Evolutionary conservation across 192 early-diverging fungal species (phyloP), one percentile per base, ranked within the genome.

Genomic region (Linnemannia exigua): DNA sequence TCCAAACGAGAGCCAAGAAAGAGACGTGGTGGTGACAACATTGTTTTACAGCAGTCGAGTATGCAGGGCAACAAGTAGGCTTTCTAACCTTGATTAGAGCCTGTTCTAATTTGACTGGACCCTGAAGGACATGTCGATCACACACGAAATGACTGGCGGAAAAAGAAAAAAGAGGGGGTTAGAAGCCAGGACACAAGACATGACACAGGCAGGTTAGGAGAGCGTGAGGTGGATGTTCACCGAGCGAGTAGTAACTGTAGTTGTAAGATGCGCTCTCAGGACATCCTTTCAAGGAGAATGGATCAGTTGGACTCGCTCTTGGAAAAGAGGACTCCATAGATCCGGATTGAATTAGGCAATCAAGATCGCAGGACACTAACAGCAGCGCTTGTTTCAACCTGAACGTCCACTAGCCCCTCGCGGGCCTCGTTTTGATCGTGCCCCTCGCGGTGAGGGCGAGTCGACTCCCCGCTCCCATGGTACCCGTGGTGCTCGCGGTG

Each of bases 401-500:
- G 41, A 44, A 44, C 11, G 19, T 63, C n/a, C 28, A 61, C 28
- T 76, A 75, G 76, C 78, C 5, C 75, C 80, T 74, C 81, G 80
- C 31, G 76, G 81, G 67, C 81, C 77, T 66, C 84, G 77, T 25
- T 72, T 74, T 67, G 81, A 79, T 54, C 84, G 80, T 74, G 81
- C 58, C 38, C 79, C 88, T 76, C 76, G 72, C 31, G 58, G 58
- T 31, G 67, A 81, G 31, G 78, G 84, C 33, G 88, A 79, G 28
- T 72, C 83, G 1, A 52, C 77, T 44, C 44, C 80, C 74, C 77
- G 80, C 72, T 36, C 75, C 70, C 72, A 88, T 79, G 87, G 88
- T 71, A 63, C 92, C 76, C 80, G 79, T 72, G 80, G 73, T 8
- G 52, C 80, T 67, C 89, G 91, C 66, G 80, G 74, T 15, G 81